Percentiles rank a stretch among this genome's conserved stretches.
phyloP scores from a whole-genome alignment of 495 filamentous ascomycete species.

The Recurvomyces mirabilis region DNA sequence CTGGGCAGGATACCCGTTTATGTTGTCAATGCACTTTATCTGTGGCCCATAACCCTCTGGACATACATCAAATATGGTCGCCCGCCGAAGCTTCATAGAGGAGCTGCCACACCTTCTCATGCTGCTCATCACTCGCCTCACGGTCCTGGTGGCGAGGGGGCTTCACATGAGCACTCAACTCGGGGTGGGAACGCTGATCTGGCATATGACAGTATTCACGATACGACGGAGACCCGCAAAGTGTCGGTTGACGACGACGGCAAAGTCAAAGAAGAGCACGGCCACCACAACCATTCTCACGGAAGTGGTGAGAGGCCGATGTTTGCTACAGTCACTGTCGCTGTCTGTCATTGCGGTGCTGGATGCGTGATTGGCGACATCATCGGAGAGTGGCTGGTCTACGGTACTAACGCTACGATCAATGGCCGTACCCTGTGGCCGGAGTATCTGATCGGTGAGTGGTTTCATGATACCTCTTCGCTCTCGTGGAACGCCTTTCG shows the following conservation, averaged over 20 bases:
- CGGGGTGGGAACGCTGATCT: too few relatives aligned
- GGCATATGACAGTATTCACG: too few relatives aligned
- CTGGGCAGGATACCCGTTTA: constrained; percentile 10
- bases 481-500: neutral
- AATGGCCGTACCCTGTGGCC: constrained; percentile 16
- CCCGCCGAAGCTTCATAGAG: neutral
- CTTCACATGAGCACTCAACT: neutral
- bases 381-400: constrained; percentile 31
- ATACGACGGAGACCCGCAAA: neutral
- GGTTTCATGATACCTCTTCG: too few relatives aligned
- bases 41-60: constrained; percentile 10
- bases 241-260: neutral
- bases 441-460: constrained; percentile 9
- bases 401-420: constrained; percentile 24
- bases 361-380: constrained; percentile 6
- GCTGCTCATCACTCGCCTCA: neutral
- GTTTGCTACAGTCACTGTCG: constrained; percentile 2
- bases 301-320: neutral
- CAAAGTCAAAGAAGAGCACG: neutral
- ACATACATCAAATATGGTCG: constrained; percentile 14
- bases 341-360: neutral
- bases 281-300: neutral
- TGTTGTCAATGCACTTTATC: constrained; percentile 9
- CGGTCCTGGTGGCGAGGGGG: neutral
- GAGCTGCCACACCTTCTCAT: neutral